Conservation (phyloP, 169 alveolate genomes). For the Perkinsus olseni region DNA sequence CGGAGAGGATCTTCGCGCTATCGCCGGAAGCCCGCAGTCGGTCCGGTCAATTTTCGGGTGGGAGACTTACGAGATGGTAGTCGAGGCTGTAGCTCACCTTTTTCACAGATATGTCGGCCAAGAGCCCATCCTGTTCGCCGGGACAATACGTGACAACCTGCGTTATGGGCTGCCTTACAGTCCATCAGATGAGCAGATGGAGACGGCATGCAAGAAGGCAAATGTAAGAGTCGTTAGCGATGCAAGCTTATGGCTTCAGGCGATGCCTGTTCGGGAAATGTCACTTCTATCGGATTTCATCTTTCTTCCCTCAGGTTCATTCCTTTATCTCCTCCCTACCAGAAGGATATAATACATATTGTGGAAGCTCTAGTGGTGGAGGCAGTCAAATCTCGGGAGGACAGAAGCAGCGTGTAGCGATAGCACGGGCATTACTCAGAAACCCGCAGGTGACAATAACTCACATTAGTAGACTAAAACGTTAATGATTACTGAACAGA, state of each 20-base stretch:
- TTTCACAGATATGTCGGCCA: conserved; percentile 54
- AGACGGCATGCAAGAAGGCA: neutral
- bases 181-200: neutral
- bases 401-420: conserved; percentile 67
- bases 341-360: neutral
- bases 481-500: neutral
- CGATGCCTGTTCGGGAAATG: too few species aligned
- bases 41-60: neutral
- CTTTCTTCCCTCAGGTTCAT: neutral
- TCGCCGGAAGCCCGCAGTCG: neutral
- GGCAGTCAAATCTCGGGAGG: conserved; percentile 66
- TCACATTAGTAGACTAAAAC: neutral
- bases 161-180: conserved; percentile 58
- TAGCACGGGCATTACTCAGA: conserved; percentile 79
- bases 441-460: conserved; percentile 33
- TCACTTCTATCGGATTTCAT: too few species aligned
- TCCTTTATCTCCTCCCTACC: neutral
- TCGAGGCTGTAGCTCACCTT: neutral
- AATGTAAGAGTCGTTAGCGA: neutral
- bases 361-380: neutral
- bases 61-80: neutral
- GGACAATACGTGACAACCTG: conserved; percentile 77
- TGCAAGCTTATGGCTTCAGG: too few species aligned
- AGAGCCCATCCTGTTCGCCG: conserved; percentile 81
- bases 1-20: conserved; percentile 21